Percentiles rank a stretch among this genome's conserved stretches.
Evolutionary conservation across 495 filamentous ascomycete species (phyloP).

Genomic region (Alectoria sarmentosa): DNA sequence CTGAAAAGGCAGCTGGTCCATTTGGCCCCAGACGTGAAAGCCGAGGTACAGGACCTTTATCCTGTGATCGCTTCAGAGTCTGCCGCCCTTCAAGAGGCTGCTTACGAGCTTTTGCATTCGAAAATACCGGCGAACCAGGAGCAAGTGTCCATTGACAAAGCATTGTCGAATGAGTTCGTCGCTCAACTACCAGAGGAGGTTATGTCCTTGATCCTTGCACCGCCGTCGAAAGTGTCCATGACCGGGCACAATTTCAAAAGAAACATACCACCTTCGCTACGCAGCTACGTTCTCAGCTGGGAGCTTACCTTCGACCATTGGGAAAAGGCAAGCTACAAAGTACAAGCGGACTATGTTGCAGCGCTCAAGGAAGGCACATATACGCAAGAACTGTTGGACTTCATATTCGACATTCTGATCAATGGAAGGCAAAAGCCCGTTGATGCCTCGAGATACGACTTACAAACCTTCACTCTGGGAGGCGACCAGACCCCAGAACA

Average conservation of each 20-base stretch:
- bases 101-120: slow-evolving; percentile 72
- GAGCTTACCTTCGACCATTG: slow-evolving; percentile 86
- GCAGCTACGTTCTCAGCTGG: slow-evolving; percentile 88
- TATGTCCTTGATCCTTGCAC: slow-evolving; percentile 54
- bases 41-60: slow-evolving; percentile 56
- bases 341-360: slow-evolving; percentile 69
- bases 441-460: slow-evolving; percentile 58
- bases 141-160: slow-evolving; percentile 72
- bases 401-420: slow-evolving; percentile 76
- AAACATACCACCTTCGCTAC: slow-evolving; percentile 44
- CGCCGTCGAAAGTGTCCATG: slow-evolving; percentile 36
- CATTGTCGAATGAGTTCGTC: slow-evolving; percentile 63
- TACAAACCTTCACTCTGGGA: slow-evolving; percentile 59
- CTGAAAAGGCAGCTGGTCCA: slow-evolving; percentile 56
- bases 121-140: slow-evolving; percentile 71
- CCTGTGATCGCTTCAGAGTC: slow-evolving; percentile 70
- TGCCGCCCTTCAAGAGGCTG: slow-evolving; percentile 64
- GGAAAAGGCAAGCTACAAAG: slow-evolving; percentile 66
- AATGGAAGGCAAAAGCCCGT: slow-evolving; percentile 60
- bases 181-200: slow-evolving; percentile 62
- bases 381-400: slow-evolving; percentile 60
- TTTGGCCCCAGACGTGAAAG: slow-evolving; percentile 48
- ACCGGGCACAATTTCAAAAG: slow-evolving; percentile 39
- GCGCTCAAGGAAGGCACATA: slow-evolving; percentile 68
- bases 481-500: slow-evolving; percentile 52